Base-by-base conservation (phyloP, 2,329 filamentous ascomycete species). In the Epichloe hybrida region DNA sequence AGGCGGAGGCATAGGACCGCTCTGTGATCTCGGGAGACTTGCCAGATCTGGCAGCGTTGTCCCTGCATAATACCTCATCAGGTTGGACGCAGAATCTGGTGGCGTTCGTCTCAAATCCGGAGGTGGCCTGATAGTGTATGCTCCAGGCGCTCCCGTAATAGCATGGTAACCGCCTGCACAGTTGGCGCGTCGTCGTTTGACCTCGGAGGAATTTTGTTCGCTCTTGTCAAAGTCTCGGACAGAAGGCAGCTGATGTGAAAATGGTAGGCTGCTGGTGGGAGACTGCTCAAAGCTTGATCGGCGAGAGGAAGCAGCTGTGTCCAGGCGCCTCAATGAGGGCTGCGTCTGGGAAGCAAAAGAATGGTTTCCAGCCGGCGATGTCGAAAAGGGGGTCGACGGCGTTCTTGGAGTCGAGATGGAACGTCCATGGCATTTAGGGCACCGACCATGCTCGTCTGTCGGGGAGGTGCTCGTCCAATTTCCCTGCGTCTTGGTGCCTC, bases 341-440 rank as follows among this genome's bases (percentile, higher is more conserved):
- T 57, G 51, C 15, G 50, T 41, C 46, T 61, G 60, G 5, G 61
- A 56, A 53, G 20, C 44, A 46, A 43, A 56, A 23, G 46, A 40
- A 45, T 53, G 53, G 36, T 59, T 64, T 15, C 62, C 58, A 7
- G 65, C 60, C 3, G 67, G 62, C 3, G 69, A 59, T 3, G 59
- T 65, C 17, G 64, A 60, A 50, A 71, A 70, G 1, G 75, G 71
- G 3, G 71, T 75, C 15, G 68, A 75, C 0, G 81, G 79, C 8
- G 80, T 82, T 39, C 74, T 72, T 1, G 81, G 79, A 5, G 80
- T 79, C 48, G 76, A 75, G 59, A 83, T 80, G 60, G 75, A 81
- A 11, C 80, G 73, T 12, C 86, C 85, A 53, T 83, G 81, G 58
- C 86, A 90, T 71, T 82, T 87, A 36, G 74, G 71, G 62, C 86